Percentiles rank a stretch among this genome's conserved stretches.
Evolutionary conservation across 306 rosid genomes (phyloP).

Genomic region (Begonia loranthoides): DNA sequence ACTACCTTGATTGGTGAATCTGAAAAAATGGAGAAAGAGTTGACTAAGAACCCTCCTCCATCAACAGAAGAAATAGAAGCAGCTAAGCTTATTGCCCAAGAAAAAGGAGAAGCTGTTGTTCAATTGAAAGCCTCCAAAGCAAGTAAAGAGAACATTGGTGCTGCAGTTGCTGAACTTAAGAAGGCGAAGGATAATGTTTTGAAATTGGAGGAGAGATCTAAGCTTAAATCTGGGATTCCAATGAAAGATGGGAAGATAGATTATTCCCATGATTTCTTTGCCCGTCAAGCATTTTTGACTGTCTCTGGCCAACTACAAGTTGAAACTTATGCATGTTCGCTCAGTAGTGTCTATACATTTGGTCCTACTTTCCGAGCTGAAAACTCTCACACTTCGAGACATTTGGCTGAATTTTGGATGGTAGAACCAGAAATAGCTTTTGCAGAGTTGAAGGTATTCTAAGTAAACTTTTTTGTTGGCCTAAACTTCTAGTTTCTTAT

Average conservation of each 20-base stretch:
- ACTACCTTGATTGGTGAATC: conserved; percentile 75
- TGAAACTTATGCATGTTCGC: conserved; percentile 76
- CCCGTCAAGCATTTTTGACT: conserved; percentile 92
- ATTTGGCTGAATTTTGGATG: conserved; percentile 99
- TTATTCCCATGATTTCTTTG: conserved; percentile 73
- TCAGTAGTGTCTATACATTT: conserved; percentile 86
- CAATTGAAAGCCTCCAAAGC: conserved; percentile 67
- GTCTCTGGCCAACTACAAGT: conserved; percentile 98
- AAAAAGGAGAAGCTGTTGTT: conserved; percentile 61
- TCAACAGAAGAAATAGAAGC: conserved; percentile 65
- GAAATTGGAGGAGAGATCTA: conserved; percentile 71
- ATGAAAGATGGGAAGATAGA: conserved; percentile 82
- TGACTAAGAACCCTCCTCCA: conserved; percentile 68
- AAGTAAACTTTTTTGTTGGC: not conserved
- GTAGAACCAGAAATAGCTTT: conserved; percentile 97
- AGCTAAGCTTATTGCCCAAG: conserved; percentile 40
- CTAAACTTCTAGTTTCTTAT: too few relatives aligned
- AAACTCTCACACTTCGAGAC: conserved; percentile 93
- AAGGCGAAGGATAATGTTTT: conserved; percentile 48
- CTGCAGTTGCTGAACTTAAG: conserved; percentile 59
- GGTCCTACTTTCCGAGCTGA: conserved; percentile 98
- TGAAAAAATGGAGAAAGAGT: conserved; percentile 74
- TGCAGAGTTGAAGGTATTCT: conserved; percentile 69
- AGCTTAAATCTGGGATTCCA: conserved; percentile 76
- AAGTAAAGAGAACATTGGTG: conserved; percentile 39